Base-by-base conservation (phyloP, 2,329 filamentous ascomycete species). In the Penicillium crustosum region DNA sequence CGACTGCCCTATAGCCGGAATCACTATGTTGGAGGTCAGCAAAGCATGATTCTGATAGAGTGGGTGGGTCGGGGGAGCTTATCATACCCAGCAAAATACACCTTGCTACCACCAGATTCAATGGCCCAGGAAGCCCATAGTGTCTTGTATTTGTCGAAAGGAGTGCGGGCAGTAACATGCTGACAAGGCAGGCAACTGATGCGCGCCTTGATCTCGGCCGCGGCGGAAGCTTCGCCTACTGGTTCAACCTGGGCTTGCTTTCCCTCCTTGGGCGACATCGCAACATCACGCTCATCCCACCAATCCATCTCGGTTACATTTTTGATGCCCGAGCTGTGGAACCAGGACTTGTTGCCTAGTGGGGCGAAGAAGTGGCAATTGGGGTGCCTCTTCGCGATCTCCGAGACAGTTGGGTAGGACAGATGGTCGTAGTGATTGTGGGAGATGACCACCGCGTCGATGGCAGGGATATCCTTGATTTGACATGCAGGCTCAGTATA, bases 401-500 rank as follows among this genome's bases (percentile, higher is more conserved):
- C 85, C 60, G 83, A 81, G 23, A 96, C 83, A 0, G 89, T 91
- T 0, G 86, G 83, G 66, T 91, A 86, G 1, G 89, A 93, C 13
- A 97, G 80, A 71, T 97, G 93, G 75, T 97, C 93, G 73, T 97
- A 97, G 77, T 97, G 93, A 67, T 88, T 92, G 76, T 97, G 93
- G 19, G 87, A 91, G 65, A 96, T 96, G 53, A 94, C 79, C 10
- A 91, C 73, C 9, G 76, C 74, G 67, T 81, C 73, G 62, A 81
- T 74, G 58, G 69, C 67, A 0, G 93, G 93, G 4, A 97, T 83
- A 63, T 96, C 91, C 50, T 84, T 81, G 61, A 96, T 84, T 54
- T 87, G 75, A 73, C 92, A 96, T 0, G 93, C 90, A 57, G 82
- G 81, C 23, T 86, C 81, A 0, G 93, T 96, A 75, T 85, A 96